Evolutionary conservation across 148 eudicot species (phyloP), one percentile per base, ranked within the genome.

Genomic region (Silene latifolia): DNA sequence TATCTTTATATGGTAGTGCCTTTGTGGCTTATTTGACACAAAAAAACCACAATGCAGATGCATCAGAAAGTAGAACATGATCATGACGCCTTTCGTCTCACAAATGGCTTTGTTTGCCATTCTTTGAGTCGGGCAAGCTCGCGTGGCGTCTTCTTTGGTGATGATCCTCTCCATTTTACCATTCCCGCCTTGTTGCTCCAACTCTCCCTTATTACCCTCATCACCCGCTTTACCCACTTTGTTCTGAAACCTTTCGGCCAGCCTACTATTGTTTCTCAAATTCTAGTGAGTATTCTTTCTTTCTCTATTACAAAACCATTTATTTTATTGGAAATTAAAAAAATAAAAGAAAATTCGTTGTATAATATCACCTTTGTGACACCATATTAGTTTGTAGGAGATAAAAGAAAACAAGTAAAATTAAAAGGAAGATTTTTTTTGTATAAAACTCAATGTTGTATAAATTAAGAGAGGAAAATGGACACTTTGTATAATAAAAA

Each of bases 211-310:
- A 79, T 84, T 27, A 78, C 82, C 48, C 12, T 84, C 72, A 71
- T 79, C 62, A 84, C 82, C 25, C 83, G 77, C 15, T 27, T 73
- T 21, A 42, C 79, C 63, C 74, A 84, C 53, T 68, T 75, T 70
- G 46, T 77, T 39, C 84, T 84, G 48, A 78, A 76, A 57, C 86
- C 80, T 53, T 75, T 81, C 60, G 82, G 84, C 24, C 86, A 81
- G 32, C 83, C 74, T 69, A 72, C 80, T 68, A 76, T 81, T 75
- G 82, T 84, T 74, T 78, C 82, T 53, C 86, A 81, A 12, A 84
- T 84, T 73, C 51, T 78, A 19, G 86, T 81, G 18, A 73, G 82
- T 71, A 18, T 17, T 25, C 8, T 39, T 61, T 24, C 42, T 48
- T 47, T 7, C 20, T 5, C 25, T 66, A 0, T 54, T 7, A 14